phyloP scores from a whole-genome alignment of 2,329 filamentous ascomycete species.

The Colletotrichum spinosum region DNA sequence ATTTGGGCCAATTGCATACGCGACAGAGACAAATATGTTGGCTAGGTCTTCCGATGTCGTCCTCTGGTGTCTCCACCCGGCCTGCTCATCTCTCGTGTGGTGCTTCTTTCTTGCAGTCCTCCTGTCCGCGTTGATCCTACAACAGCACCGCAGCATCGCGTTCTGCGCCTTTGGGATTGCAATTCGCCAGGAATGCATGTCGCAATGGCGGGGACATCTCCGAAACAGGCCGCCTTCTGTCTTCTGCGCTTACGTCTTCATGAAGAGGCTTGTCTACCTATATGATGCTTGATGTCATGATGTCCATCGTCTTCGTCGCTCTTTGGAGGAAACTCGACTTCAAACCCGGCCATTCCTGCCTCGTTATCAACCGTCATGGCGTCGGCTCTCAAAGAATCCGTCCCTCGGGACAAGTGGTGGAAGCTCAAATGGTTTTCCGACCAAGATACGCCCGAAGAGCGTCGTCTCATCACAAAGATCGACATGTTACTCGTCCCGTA shows the following conservation, averaged over 20 bases:
- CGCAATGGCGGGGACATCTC: constrained; percentile 12
- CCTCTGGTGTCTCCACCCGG: background rate
- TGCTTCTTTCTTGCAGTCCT: background rate
- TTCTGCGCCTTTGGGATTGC: background rate
- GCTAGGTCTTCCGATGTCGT: background rate
- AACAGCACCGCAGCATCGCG: background rate
- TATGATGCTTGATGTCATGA: background rate
- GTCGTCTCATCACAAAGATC: constrained; percentile 53
- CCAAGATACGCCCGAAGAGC: constrained; percentile 52
- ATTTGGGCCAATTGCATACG: background rate
- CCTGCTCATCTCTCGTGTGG: background rate
- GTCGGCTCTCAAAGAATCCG: background rate
- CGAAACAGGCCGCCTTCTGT: no score
- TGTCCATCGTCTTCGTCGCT: background rate
- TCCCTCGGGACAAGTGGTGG: constrained; percentile 46
- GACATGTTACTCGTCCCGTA: constrained; percentile 62
- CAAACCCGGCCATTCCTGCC: background rate
- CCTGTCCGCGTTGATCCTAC: background rate
- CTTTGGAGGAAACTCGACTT: background rate
- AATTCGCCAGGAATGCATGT: background rate
- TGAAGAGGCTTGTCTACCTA: no score
- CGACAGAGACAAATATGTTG: background rate
- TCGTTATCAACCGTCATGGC: background rate
- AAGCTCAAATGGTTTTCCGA: constrained; percentile 60
- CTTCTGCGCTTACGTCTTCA: no score